These are phyloP conservation scores for Chaetoscypha palmicola DNA, from an alignment of 2,329 filamentous ascomycete genomes.

Conservation along the genomic window DNA sequence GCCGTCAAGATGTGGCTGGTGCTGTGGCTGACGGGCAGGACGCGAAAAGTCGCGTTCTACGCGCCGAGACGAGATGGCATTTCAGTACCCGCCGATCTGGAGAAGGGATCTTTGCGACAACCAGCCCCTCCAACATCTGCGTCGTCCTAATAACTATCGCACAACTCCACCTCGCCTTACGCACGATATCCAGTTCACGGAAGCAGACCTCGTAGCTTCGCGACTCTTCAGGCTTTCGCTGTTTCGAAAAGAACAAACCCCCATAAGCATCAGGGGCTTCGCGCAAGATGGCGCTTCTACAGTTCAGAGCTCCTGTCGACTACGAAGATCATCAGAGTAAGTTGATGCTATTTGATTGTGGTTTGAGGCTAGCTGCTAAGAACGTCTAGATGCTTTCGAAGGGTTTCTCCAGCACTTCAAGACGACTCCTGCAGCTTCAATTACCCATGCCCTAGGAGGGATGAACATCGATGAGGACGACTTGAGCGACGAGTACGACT, in stretches of 20 bases:
- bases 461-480: slow-evolving; percentile 84
- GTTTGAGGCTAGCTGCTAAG: slow-evolving; percentile 10
- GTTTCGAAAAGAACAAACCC: too few species aligned
- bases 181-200: too few species aligned
- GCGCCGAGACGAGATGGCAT: slow-evolving; percentile 5
- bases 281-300: slow-evolving; percentile 73
- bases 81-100: slow-evolving; percentile 14
- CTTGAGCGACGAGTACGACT: slow-evolving; percentile 83
- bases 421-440: slow-evolving; percentile 60
- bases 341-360: slow-evolving; percentile 26
- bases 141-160: neutral
- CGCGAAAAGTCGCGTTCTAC: slow-evolving; percentile 4
- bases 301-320: slow-evolving; percentile 71
- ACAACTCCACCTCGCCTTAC: too few species aligned
- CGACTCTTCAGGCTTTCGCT: too few species aligned
- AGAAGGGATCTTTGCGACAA: slow-evolving; percentile 17
- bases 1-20: too few species aligned
- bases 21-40: neutral
- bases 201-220: too few species aligned
- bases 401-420: slow-evolving; percentile 88
- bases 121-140: slow-evolving; percentile 5
- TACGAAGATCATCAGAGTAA: slow-evolving; percentile 80
- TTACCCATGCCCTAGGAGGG: slow-evolving; percentile 74
- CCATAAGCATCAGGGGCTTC: slow-evolving; percentile 19
- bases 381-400: slow-evolving; percentile 64